Base-by-base conservation (phyloP, 1,139 yeast species). In the Candida buenavistaensis region DNA sequence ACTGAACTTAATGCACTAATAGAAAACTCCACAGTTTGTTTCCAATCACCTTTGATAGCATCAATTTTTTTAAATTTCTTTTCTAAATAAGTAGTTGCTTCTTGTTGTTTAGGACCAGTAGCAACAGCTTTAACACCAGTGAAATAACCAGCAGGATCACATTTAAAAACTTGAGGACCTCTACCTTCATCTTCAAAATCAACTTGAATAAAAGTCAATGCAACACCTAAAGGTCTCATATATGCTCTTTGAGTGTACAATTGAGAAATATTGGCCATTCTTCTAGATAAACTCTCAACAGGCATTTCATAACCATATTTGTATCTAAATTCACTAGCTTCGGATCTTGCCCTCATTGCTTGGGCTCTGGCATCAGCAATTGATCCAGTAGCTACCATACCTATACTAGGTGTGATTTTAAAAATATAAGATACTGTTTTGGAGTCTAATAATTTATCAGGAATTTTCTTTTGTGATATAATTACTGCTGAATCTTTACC, bases 221-320 rank as follows among this genome's bases (percentile, higher is more conserved):
- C 88, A 38, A 89, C 96, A 25, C 97, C 97, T 47, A 90, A 72
- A 17, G 98, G 98, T 62, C 98, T 80, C 97, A 92, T 92, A 62
- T 92, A 92, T n/a, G 98, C 98, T 57, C 97, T 77, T 64, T 92
- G 98, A 29, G 98, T 92, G 62, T 89, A 92, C 46, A 92, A 79
- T 68, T 92, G 98, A 32, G 95, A 85, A 52, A 89, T 67, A 57
- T 92, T 92, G 40, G 97, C 98, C 84, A 92, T 83, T 57, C 97
- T 78, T 68, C 90, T 92, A 32, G 97, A 89, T 52, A 92, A 72
- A 32, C 86, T 89, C 55, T 89, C 96, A 46, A 88, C 89, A 2
- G 98, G 97, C 88, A 92, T 90, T 55, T 88, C 97, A 57, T 89
- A 92, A 22, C 98, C 98, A 58, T 87, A 87, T 58, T 86, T 84